phyloP scores from a whole-genome alignment of 2,329 filamentous ascomycete species.

The Talaromyces pinophilus region DNA sequence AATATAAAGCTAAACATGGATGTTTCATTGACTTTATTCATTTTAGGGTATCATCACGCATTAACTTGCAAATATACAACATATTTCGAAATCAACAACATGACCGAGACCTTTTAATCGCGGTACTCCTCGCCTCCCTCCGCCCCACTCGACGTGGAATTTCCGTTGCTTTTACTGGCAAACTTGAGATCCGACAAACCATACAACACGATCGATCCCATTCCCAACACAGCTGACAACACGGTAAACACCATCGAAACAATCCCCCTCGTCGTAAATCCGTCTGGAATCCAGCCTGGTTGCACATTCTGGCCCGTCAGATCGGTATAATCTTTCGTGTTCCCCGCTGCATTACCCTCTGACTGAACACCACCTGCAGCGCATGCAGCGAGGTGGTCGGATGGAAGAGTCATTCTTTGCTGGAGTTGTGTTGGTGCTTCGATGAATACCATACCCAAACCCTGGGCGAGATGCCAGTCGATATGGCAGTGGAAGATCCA shows the following conservation, averaged over 20 bases:
- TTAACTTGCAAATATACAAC: neutral
- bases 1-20: neutral
- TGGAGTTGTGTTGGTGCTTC: slow-evolving; percentile 67
- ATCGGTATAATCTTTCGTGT: slow-evolving; percentile 63
- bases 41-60: slow-evolving; percentile 9
- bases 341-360: slow-evolving; percentile 71
- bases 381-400: slow-evolving; percentile 22
- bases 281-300: slow-evolving; percentile 60
- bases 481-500: slow-evolving; percentile 82
- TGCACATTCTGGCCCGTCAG: slow-evolving; percentile 60
- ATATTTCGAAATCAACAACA: neutral
- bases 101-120: neutral
- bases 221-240: slow-evolving; percentile 66
- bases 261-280: slow-evolving; percentile 69
- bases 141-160: neutral
- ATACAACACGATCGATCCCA: slow-evolving; percentile 56
- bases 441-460: slow-evolving; percentile 66
- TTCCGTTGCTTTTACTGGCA: neutral
- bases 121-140: slow-evolving; percentile 1
- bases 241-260: slow-evolving; percentile 72
- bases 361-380: slow-evolving; percentile 50
- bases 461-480: slow-evolving; percentile 71
- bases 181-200: slow-evolving; percentile 45
- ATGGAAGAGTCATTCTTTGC: slow-evolving; percentile 57
- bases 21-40: neutral